Evolutionary conservation across 768 basidiomycete genomes (phyloP).

Genomic region (Podaxis sp.): DNA sequence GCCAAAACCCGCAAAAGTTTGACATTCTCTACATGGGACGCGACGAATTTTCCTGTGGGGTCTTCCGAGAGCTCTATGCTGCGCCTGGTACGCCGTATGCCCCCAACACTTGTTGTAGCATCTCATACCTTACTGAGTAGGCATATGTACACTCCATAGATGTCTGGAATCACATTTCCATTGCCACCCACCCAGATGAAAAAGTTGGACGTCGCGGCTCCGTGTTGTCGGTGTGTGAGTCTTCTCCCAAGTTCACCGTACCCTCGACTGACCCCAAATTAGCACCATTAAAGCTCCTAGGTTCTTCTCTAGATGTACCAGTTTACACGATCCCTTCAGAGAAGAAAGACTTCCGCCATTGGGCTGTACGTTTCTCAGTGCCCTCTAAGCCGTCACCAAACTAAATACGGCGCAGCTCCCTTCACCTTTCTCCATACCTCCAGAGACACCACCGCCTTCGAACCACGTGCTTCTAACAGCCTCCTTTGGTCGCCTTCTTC

Average conservation of each 20-base stretch:
- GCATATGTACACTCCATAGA: conserved; percentile 44
- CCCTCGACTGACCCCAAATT: neutral
- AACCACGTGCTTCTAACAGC: conserved; percentile 77
- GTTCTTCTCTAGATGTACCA: conserved; percentile 49
- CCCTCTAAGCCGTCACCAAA: neutral
- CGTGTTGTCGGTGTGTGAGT: conserved; percentile 53
- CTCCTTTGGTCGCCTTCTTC: conserved; percentile 88
- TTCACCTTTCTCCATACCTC: conserved; percentile 34
- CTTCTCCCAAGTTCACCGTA: neutral
- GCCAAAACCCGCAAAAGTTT: conserved; percentile 32
- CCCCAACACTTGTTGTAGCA: neutral
- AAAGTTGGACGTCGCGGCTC: conserved; percentile 61
- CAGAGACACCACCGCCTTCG: conserved; percentile 24
- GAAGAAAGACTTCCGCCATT: conserved; percentile 59
- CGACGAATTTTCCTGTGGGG: conserved; percentile 81
- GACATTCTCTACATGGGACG: conserved; percentile 88
- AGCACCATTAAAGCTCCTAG: conserved; percentile 74
- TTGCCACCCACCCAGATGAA: conserved; percentile 74
- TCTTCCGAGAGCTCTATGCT: conserved; percentile 60
- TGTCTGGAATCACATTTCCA: conserved; percentile 65
- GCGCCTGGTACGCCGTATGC: conserved; percentile 50
- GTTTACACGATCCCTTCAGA: conserved; percentile 60
- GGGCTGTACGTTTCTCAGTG: conserved; percentile 47
- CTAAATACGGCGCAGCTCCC: conserved; percentile 26
- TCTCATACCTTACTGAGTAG: conserved; percentile 15